phyloP scores from a whole-genome alignment of 129 eudicot genomes.

The Artemisia argyi region DNA sequence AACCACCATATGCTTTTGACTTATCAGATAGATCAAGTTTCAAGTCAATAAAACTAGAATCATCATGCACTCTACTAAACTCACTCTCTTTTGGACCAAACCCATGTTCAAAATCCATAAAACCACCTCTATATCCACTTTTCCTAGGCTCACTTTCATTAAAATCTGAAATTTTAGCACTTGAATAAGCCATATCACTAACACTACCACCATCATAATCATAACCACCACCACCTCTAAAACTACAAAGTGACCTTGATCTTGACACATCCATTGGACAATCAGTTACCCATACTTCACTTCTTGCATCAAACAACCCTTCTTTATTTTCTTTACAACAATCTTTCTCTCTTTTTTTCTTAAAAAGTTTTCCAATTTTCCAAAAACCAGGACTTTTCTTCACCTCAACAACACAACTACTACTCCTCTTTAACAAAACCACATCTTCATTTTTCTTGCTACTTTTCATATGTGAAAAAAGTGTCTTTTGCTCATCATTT shows the following conservation, averaged over 20 bases:
- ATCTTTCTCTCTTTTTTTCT: conserved; percentile 57
- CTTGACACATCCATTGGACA: conserved; percentile 70
- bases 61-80: conserved; percentile 63
- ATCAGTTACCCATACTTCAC: conserved; percentile 55
- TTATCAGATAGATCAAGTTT: conserved; percentile 61
- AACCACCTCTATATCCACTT: conserved; percentile 51
- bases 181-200: conserved; percentile 43
- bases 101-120: conserved; percentile 36
- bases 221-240: conserved; percentile 47
- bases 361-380: conserved; percentile 69
- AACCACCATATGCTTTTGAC: conserved; percentile 30
- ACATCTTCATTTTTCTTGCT: conserved; percentile 34
- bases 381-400: conserved; percentile 57
- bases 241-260: conserved; percentile 87
- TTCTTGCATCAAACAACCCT: conserved; percentile 42
- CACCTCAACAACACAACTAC: conserved; percentile 43
- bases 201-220: conserved; percentile 53
- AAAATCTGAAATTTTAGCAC: conserved; percentile 15
- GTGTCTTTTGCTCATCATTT: conserved; percentile 44
- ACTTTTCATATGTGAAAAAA: conserved; percentile 38
- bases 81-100: conserved; percentile 76
- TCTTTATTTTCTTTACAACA: conserved; percentile 21
- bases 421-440: conserved; percentile 35
- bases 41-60: conserved; percentile 75
- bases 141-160: conserved; percentile 70